Percentiles rank a stretch among this genome's conserved stretches.
These are phyloP conservation scores for Ustilago sp. DNA, from an alignment of 1,284 basidiomycete genomes.

Conservation along the genomic window DNA sequence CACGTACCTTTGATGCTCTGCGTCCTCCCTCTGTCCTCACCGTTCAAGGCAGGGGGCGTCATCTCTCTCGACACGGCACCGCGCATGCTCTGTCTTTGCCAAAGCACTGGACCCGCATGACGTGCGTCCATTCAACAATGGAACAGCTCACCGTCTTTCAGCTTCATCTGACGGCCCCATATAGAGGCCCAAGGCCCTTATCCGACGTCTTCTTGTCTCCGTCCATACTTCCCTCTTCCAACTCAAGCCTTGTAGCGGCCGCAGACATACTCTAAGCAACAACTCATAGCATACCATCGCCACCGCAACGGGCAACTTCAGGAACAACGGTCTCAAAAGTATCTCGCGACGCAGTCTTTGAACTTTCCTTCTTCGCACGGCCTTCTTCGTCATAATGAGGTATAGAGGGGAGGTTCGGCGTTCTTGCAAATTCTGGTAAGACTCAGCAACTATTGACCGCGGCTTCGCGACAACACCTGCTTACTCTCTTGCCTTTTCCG, in stretches of 20 bases:
- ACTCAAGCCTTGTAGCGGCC: background rate
- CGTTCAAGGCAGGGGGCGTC: background rate
- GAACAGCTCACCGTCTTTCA: background rate
- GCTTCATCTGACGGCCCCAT: background rate
- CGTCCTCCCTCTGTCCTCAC: conserved; percentile 1
- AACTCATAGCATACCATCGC: background rate
- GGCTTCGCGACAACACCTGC: background rate
- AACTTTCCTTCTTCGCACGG: background rate
- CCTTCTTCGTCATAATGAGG: background rate
- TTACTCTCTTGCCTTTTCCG: background rate
- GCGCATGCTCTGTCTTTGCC: background rate
- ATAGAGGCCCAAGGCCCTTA: background rate
- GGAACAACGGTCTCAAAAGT: background rate
- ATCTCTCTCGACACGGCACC: background rate
- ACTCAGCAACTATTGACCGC: background rate
- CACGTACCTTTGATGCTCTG: conserved; percentile 3
- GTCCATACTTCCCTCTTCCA: background rate
- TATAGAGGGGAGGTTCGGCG: background rate
- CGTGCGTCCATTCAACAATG: background rate
- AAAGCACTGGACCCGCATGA: too few relatives aligned
- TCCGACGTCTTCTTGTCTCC: background rate
- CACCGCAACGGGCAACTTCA: background rate
- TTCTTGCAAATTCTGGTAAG: conserved; percentile 16
- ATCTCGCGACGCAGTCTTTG: background rate
- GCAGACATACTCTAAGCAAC: background rate